Conservation (phyloP, 495 filamentous ascomycete genomes). For the Hyaloscypha hepaticicola region DNA sequence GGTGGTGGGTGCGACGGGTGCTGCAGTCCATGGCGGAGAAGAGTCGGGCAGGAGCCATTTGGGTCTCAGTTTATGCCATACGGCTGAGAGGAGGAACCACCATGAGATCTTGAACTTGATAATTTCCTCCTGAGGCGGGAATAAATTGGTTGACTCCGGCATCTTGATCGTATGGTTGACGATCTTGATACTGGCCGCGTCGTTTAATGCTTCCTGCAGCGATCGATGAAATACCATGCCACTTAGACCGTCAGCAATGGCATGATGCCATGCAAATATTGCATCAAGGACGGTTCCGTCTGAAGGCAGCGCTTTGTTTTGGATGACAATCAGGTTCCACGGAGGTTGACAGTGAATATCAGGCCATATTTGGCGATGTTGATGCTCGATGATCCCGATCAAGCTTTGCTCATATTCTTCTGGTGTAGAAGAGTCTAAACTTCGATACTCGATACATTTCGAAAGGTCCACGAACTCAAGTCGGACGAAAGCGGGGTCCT, state of each 20-base stretch:
- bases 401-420: constrained; percentile 17
- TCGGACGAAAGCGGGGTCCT: constrained; percentile 22
- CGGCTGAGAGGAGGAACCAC: constrained; percentile 7
- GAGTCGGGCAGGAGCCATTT: not conserved
- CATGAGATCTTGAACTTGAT: constrained; percentile 21
- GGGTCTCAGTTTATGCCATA: constrained; percentile 13
- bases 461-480: constrained; percentile 28
- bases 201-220: constrained; percentile 28
- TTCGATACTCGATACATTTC: constrained; percentile 23
- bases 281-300: constrained; percentile 20
- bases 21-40: constrained; percentile 15
- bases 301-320: not conserved
- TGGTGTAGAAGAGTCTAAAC: not conserved
- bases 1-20: not conserved
- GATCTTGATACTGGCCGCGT: not conserved
- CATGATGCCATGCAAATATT: constrained; percentile 34
- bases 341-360: constrained; percentile 24
- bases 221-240: constrained; percentile 33
- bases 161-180: constrained; percentile 7
- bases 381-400: constrained; percentile 15
- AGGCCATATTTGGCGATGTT: constrained; percentile 21
- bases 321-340: constrained; percentile 34
- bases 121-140: constrained; percentile 15
- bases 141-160: constrained; percentile 9
- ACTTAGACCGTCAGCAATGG: constrained; percentile 32